Conservation (phyloP, 257 asterid genomes). For the Fraxinus anomala region DNA sequence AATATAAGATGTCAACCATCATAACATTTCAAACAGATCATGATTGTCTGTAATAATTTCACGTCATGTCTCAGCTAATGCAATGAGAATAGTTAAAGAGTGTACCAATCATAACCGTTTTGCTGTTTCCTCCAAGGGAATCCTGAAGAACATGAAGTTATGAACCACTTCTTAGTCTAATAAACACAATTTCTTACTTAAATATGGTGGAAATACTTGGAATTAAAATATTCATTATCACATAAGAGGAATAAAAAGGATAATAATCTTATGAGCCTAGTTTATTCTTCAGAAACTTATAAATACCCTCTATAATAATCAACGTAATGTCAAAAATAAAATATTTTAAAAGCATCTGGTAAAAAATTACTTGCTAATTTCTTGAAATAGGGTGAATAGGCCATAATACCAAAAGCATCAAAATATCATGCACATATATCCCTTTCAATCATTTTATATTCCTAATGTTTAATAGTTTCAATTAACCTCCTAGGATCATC, state of each 20-base stretch:
- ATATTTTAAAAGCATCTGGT: background rate
- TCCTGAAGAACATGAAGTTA: constrained; percentile 55
- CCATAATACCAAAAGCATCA: constrained; percentile 6
- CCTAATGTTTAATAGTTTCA: background rate
- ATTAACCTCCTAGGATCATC: background rate
- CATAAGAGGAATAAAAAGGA: background rate
- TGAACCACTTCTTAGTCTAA: constrained; percentile 24
- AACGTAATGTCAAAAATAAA: background rate
- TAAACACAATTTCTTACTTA: constrained; percentile 1
- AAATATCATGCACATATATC: constrained; percentile 2
- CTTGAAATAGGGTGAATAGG: constrained; percentile 9
- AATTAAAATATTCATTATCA: background rate
- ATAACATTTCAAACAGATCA: background rate
- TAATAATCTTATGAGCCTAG: background rate
- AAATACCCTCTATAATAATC: background rate
- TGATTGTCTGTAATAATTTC: background rate
- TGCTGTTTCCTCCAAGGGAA: constrained; percentile 97
- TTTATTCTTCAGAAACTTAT: background rate
- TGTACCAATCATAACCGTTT: constrained; percentile 97
- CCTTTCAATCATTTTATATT: background rate
- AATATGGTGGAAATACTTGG: background rate
- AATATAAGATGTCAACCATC: background rate
- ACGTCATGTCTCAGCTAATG: background rate
- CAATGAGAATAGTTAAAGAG: constrained; percentile 17
- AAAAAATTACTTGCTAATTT: background rate